Evolutionary conservation across 495 filamentous ascomycete genomes (phyloP), one percentile per base, ranked within the genome.

Genomic region (Xylaria telfairii): DNA sequence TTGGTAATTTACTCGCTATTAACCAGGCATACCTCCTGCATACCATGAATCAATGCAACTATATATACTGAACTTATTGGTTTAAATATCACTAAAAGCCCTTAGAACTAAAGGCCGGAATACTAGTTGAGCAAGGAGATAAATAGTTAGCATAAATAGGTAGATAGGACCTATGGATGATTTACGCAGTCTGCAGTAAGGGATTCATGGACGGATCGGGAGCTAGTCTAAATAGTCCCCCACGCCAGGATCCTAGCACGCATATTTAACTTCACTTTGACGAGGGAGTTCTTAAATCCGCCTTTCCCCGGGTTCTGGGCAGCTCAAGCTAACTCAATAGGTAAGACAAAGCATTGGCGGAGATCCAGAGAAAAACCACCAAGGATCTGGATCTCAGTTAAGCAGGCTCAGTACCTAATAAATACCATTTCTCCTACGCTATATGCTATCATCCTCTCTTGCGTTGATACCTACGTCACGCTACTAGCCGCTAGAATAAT

Each of bases 251-350:
- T 15, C 12, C 10, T 5, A 19, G 10, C 26, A 53, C 21, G 49
- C 17, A 60, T 15, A 19, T 13, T 49, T 39, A 24, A 12, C n/a
- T 0, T 28, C 34, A 39, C n/a, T 0, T 28, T n/a, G 24, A 8
- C 32, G n/a, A 37, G 2, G 51, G 7, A 57, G 37, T 28, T 57
- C 59, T 28, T 42, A 62, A 62, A 15, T 42, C 59, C 59, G 59
- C 26, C 3, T 10, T 24, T 42, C 59, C 13, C 59, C 59, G 37
- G 37, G 34, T 10, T 21, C 56, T 13, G 17, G 32, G 9, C 19
- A 56, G 4, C 51, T 54, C 7, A 12, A 30, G 53, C 53, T 37
- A 57, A 57, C 49, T 53, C 24, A 26, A 53, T n/a, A 51, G 21
- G 21, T 51, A 51, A 51, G 21, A 24, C 12, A 10, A 10, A 41